These are phyloP conservation scores for Apophysomyces elegans DNA, from an alignment of 371 early-diverging fungal genomes.

Conservation along the genomic window DNA sequence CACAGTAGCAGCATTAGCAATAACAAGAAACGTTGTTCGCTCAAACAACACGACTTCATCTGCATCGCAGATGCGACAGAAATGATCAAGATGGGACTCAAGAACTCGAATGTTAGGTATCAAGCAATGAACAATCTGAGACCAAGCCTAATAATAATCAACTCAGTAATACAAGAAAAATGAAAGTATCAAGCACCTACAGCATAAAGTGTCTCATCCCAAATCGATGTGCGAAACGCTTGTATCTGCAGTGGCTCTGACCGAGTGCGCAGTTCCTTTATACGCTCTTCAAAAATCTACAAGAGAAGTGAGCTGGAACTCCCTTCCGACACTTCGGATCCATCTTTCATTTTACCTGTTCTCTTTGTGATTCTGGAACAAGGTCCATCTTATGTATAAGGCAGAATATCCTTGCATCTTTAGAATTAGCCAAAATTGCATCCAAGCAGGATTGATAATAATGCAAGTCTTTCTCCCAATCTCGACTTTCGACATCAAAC, in stretches of 20 bases:
- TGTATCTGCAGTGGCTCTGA: constrained; percentile 76
- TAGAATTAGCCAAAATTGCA: constrained; percentile 79
- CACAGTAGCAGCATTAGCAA: constrained; percentile 73
- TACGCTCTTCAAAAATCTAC: constrained; percentile 73
- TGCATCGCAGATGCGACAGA: constrained; percentile 85
- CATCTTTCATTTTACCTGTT: constrained; percentile 49
- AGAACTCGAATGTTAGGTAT: constrained; percentile 89
- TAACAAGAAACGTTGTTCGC: constrained; percentile 94
- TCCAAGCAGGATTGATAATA: constrained; percentile 92
- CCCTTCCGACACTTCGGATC: too few relatives aligned
- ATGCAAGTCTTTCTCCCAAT: constrained; percentile 87
- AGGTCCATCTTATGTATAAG: constrained; percentile 98
- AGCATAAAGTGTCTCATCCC: constrained; percentile 95
- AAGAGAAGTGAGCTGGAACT: neutral
- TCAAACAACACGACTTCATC: constrained; percentile 95
- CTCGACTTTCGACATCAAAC: constrained; percentile 94
- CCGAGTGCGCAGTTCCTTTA: constrained; percentile 70
- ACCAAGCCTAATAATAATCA: constrained; percentile 79
- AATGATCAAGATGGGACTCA: constrained; percentile 78
- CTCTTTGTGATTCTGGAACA: constrained; percentile 77
- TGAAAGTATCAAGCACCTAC: constrained; percentile 35
- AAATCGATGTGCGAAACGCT: constrained; percentile 90
- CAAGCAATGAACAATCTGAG: constrained; percentile 90
- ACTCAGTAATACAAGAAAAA: neutral
- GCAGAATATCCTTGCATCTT: constrained; percentile 92